These are phyloP conservation scores for Pleurozium schreberi DNA, from an alignment of 225 moss, liverwort and hornwort species.

Conservation along the genomic window DNA sequence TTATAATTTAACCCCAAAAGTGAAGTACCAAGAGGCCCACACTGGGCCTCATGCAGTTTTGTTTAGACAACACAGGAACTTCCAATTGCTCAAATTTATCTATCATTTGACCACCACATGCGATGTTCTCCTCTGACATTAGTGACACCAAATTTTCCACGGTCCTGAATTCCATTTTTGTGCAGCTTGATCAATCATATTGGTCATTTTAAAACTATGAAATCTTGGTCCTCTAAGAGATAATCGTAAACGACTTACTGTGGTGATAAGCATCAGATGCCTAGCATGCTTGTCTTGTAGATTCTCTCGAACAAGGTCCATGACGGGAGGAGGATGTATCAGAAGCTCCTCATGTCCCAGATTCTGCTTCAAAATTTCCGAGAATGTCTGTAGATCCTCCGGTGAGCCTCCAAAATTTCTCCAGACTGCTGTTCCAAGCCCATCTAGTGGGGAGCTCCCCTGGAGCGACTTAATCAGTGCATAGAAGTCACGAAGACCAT, in stretches of 20 bases:
- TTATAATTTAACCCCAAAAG: neutral
- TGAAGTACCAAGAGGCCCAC: neutral
- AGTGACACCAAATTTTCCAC: neutral
- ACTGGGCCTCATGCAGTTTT: neutral
- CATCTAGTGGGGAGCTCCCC: conserved; percentile 9
- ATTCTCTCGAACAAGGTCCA: conserved; percentile 44
- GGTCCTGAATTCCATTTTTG: neutral
- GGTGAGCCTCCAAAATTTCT: conserved; percentile 54
- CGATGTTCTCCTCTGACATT: neutral
- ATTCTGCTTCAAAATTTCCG: conserved; percentile 24
- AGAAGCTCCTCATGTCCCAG: conserved; percentile 24
- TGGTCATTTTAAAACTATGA: neutral
- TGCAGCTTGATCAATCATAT: neutral
- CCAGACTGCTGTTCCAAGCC: conserved; percentile 34
- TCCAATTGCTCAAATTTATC: neutral
- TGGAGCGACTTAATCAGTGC: conserved; percentile 37
- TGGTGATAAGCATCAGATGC: conserved; percentile 51
- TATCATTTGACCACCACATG: neutral
- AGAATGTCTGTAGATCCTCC: conserved; percentile 24
- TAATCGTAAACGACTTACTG: conserved; percentile 6
- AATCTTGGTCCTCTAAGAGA: neutral
- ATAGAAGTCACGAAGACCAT: conserved; percentile 57
- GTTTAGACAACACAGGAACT: neutral
- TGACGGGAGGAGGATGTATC: conserved; percentile 29
- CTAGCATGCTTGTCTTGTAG: conserved; percentile 39